phyloP scores from a whole-genome alignment of 2,329 filamentous ascomycete genomes.

The Coleophoma cylindrospora region DNA sequence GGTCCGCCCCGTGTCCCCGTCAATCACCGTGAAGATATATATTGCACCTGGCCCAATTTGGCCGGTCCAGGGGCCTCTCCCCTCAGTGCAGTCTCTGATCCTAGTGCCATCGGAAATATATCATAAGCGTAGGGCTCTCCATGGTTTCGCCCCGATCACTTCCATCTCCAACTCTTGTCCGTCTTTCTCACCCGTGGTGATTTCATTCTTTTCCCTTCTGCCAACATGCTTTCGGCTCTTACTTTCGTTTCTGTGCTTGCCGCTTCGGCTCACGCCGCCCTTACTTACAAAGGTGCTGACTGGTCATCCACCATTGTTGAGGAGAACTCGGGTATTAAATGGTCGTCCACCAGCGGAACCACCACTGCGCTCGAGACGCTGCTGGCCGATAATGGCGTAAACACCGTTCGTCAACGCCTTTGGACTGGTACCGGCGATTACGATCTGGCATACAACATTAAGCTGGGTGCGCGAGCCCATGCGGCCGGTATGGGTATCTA shows the following conservation, averaged over 20 bases:
- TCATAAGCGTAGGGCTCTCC: background rate
- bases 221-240: background rate
- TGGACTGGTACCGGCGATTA: constrained; percentile 70
- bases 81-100: no score
- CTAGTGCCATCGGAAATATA: background rate
- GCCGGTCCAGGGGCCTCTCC: background rate
- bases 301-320: constrained; percentile 64
- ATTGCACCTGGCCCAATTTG: background rate
- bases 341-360: constrained; percentile 50
- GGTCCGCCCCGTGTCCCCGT: background rate
- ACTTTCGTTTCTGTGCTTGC: constrained; percentile 1
- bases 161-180: no score
- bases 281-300: constrained; percentile 63
- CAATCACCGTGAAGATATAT: background rate
- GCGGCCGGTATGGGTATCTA: constrained; percentile 53
- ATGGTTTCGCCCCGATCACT: background rate
- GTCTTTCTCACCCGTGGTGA: background rate
- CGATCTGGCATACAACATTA: constrained; percentile 64
- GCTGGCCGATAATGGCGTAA: constrained; percentile 55
- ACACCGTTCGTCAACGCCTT: constrained; percentile 64
- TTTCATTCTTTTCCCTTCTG: background rate
- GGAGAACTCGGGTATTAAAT: constrained; percentile 55
- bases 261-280: constrained; percentile 21
- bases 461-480: constrained; percentile 60
- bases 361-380: constrained; percentile 57